Percentiles rank a stretch among this genome's conserved stretches.
phyloP scores from a whole-genome alignment of 225 moss, liverwort and hornwort species.

The Rhytidiadelphus loreus region DNA sequence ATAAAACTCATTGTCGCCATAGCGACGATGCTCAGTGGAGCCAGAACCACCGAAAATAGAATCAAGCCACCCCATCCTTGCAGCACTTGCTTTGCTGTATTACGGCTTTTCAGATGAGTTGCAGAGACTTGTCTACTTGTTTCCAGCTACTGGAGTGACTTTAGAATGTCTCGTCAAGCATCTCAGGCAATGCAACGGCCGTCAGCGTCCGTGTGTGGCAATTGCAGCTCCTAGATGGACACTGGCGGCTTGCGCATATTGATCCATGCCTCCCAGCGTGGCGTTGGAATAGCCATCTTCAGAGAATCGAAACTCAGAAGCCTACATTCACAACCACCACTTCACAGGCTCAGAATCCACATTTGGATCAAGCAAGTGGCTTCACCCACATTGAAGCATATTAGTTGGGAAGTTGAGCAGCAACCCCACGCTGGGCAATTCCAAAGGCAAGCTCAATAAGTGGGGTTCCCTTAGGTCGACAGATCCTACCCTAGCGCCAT shows the following conservation, averaged over 20 bases:
- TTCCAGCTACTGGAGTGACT: not conserved
- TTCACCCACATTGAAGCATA: not conserved
- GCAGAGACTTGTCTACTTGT: not conserved
- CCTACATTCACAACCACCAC: not conserved
- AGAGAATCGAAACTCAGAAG: not conserved
- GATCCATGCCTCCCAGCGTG: conserved; percentile 35
- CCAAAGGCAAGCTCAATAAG: not conserved
- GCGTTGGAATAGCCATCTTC: conserved; percentile 11
- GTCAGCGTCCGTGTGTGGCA: not conserved
- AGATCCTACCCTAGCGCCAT: conserved; percentile 6
- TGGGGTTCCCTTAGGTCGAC: not conserved
- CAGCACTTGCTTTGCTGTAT: not conserved
- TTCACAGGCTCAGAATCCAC: not conserved
- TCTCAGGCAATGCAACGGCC: conserved; percentile 3
- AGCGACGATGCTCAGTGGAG: conserved; percentile 33
- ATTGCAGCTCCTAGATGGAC: not conserved
- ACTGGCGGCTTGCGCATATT: conserved; percentile 31
- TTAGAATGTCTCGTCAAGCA: not conserved
- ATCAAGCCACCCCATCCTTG: conserved; percentile 45
- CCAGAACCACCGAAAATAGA: conserved; percentile 38
- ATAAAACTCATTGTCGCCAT: conserved; percentile 36
- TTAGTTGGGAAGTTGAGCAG: not conserved
- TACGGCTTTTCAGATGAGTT: not conserved
- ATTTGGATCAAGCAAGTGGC: not conserved
- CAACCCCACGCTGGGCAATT: not conserved